Evolutionary conservation across 345 rosid genomes (phyloP).

Genomic region (Euclidium syriacum): DNA sequence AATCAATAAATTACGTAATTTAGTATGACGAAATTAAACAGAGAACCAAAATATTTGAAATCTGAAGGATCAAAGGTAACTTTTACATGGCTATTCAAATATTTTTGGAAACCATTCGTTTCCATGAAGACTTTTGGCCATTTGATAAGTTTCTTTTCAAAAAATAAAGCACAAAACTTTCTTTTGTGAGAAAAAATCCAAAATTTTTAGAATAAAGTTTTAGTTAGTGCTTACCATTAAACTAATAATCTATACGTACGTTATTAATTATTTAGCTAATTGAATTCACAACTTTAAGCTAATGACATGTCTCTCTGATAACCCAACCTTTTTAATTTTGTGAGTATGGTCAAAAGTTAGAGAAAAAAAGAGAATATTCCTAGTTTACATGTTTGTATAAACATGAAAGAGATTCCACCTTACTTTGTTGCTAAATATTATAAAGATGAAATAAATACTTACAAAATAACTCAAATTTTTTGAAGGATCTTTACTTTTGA

Average conservation of each 20-base stretch:
- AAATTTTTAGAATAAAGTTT: slow-evolving; percentile 2
- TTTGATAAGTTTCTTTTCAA: neutral
- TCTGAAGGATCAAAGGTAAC: no score
- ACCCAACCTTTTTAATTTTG: neutral
- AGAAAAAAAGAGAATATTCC: slow-evolving; percentile 7
- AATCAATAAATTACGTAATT: no score
- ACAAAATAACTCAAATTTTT: neutral
- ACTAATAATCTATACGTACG: neutral
- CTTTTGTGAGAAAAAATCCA: neutral
- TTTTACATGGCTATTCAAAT: no score
- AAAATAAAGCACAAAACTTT: neutral
- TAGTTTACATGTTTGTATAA: slow-evolving; percentile 28
- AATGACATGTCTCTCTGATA: slow-evolving; percentile 20
- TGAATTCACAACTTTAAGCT: neutral
- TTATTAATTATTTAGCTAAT: neutral
- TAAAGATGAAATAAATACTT: neutral
- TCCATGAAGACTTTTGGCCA: neutral
- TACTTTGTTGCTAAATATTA: slow-evolving; percentile 18
- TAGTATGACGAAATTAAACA: no score
- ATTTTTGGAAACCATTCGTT: no score
- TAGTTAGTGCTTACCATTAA: slow-evolving; percentile 1
- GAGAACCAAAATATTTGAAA: no score
- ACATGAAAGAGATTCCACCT: slow-evolving; percentile 22
- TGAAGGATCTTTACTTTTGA: slow-evolving; percentile 17
- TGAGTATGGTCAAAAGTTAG: slow-evolving; percentile 21